Conservation (phyloP, 1,139 yeast genomes). For the Sugiyamaella neomexicana region DNA sequence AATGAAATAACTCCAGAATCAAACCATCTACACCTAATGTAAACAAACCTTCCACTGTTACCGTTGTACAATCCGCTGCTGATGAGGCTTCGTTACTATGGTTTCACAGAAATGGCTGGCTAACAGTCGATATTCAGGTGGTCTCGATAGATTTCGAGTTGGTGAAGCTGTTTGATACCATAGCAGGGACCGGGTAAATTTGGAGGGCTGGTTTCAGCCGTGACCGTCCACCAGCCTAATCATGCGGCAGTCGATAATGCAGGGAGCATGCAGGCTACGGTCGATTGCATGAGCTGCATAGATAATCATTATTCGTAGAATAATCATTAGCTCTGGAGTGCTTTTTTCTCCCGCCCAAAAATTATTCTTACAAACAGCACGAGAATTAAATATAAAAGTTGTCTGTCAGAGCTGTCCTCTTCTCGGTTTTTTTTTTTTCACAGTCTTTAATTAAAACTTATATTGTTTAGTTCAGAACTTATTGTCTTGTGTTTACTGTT, state of each 20-base stretch:
- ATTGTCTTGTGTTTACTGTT: not conserved
- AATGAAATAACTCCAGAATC: too few species aligned
- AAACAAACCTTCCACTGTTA: too few species aligned
- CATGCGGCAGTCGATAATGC: not conserved
- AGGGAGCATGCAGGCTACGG: not conserved
- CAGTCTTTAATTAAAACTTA: not conserved
- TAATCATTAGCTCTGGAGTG: not conserved
- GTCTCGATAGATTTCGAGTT: not conserved
- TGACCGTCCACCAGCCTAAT: not conserved
- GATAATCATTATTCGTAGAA: not conserved
- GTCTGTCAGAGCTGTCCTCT: not conserved
- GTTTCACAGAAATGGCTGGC: conserved; percentile 7
- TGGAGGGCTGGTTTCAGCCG: not conserved
- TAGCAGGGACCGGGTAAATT: not conserved
- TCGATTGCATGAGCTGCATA: not conserved
- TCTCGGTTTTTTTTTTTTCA: not conserved
- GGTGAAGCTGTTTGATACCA: not conserved
- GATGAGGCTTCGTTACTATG: not conserved
- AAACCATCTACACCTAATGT: too few species aligned
- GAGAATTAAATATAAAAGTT: not conserved
- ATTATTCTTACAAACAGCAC: not conserved
- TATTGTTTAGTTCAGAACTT: too few species aligned
- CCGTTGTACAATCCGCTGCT: not conserved
- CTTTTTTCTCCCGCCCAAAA: not conserved
- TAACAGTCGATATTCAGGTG: conserved; percentile 1